A percentile compares a stretch with the other conserved stretches of the same genome.
These are phyloP conservation scores for Mycocentrospora acerina DNA, from an alignment of 2,329 filamentous ascomycete genomes.

Conservation along the genomic window DNA sequence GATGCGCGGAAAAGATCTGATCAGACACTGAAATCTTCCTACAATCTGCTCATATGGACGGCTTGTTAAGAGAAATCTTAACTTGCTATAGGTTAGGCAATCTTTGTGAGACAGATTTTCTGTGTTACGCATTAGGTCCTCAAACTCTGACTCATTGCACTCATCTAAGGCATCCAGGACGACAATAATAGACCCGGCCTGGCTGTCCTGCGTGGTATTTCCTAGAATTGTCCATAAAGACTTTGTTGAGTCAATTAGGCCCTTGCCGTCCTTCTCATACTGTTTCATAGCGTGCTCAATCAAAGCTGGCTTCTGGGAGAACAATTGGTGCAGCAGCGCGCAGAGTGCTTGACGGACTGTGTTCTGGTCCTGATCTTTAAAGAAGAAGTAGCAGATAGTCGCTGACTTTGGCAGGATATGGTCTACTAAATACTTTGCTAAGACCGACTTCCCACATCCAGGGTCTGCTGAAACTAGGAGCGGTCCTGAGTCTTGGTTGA, in stretches of 20 bases:
- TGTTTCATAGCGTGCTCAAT: slow-evolving; percentile 16
- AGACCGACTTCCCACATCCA: slow-evolving; percentile 25
- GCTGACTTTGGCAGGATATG: slow-evolving; percentile 13
- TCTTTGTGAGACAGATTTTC: slow-evolving; percentile 9
- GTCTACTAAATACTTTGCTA: slow-evolving; percentile 21
- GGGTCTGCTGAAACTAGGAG: slow-evolving; percentile 23
- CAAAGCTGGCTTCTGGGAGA: slow-evolving; percentile 14
- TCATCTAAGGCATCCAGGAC: slow-evolving; percentile 22
- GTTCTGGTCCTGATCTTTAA: slow-evolving; percentile 21
- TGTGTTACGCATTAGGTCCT: slow-evolving; percentile 15
- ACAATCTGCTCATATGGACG: slow-evolving; percentile 22
- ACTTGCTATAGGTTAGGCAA: slow-evolving; percentile 5
- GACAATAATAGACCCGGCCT: slow-evolving; percentile 15
- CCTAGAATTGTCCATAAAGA: slow-evolving; percentile 17
- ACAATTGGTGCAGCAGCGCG: slow-evolving; percentile 22
- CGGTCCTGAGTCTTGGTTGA: slow-evolving; percentile 14
- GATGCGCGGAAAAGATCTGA: slow-evolving; percentile 15
- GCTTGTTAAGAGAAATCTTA: slow-evolving; percentile 19
- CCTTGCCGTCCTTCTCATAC: slow-evolving; percentile 12
- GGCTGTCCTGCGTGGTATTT: slow-evolving; percentile 11
- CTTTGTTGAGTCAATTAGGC: slow-evolving; percentile 16
- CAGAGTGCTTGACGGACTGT: slow-evolving; percentile 21
- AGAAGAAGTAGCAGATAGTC: slow-evolving; percentile 26
- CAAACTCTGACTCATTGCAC: slow-evolving; percentile 15
- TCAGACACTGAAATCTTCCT: slow-evolving; percentile 6